These are phyloP conservation scores for Lophiotrema nucula DNA, from an alignment of 495 filamentous ascomycete genomes.

Conservation along the genomic window DNA sequence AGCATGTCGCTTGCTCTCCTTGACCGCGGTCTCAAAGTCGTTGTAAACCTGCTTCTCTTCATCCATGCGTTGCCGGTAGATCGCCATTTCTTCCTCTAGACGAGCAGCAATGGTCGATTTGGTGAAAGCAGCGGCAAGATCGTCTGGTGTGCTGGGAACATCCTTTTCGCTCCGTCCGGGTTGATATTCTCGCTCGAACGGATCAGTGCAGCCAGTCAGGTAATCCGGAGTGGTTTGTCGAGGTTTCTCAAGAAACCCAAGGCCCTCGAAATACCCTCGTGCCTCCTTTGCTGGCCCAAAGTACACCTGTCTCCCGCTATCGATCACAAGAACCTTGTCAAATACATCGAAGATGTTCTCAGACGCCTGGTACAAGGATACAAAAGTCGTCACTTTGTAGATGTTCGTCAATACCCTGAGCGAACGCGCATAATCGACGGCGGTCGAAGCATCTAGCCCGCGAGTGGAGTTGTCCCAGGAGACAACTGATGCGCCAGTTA, in stretches of 20 bases:
- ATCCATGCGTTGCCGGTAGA: conserved; percentile 59
- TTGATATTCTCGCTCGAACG: conserved; percentile 75
- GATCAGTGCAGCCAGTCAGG: conserved; percentile 79
- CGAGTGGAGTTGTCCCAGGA: conserved; percentile 86
- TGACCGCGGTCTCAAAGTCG: conserved; percentile 74
- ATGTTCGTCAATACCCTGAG: conserved; percentile 75
- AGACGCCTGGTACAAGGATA: conserved; percentile 78
- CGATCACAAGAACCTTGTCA: conserved; percentile 84
- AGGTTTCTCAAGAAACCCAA: conserved; percentile 77
- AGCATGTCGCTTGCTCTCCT: conserved; percentile 71
- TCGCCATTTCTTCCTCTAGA: conserved; percentile 65
- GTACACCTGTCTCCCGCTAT: conserved; percentile 75
- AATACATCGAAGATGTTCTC: conserved; percentile 84
- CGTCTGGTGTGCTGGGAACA: conserved; percentile 64
- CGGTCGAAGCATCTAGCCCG: conserved; percentile 80
- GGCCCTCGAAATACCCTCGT: conserved; percentile 71
- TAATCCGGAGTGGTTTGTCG: conserved; percentile 85
- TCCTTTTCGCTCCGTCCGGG: conserved; percentile 58
- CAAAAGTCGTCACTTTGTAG: conserved; percentile 75
- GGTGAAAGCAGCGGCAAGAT: conserved; percentile 66
- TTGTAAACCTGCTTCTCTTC: conserved; percentile 64
- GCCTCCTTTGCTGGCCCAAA: conserved; percentile 73
- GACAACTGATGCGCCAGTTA: conserved; percentile 67
- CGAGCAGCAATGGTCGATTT: conserved; percentile 56
- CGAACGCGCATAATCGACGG: conserved; percentile 71